Base-by-base conservation (phyloP, 345 rosid species). In the Rhizophora mangle region DNA sequence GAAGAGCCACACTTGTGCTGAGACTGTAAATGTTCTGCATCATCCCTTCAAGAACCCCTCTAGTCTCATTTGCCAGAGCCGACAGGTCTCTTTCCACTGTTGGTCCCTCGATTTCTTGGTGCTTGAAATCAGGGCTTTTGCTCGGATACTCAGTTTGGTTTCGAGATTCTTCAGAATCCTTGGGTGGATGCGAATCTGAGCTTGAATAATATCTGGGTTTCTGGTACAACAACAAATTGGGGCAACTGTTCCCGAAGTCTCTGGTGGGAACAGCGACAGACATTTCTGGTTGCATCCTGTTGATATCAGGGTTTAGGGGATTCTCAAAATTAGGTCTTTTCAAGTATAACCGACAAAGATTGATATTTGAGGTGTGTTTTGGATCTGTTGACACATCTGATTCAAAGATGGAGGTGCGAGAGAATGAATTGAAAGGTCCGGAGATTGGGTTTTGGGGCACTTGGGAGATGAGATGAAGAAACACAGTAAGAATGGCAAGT, bases 31-130 rank as follows among this genome's bases (percentile, higher is more conserved):
- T 78, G 30, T 81, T 90, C 94, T 83, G 90, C 91, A 92, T 88
- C 93, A 86, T 86, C 71, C 54, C 62, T 56, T 88, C 93, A 21
- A 90, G 83, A 11, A 85, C 92, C 21, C 79, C 70, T 67, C 97
- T 82, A 27, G 96, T 95, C 86, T 92, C 98, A 29, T 85, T 85
- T 16, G 88, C 98, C 65, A 92, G 60, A 11, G 88, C 76, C 5
- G 99, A 92, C 56, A 86, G 67, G 74, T 95, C 96, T 6, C 97
- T 86, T 52, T 92, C 97, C 24, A 88, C 96, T 0, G 99, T 95
- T 1, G 96, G 96, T 0, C 97, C 99, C 70, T 90, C 96, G 75
- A 95, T 89, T 76, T 95, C 97, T 67, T 89, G 99, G 83, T 90
- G 96, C 83, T 92, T 88, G 85, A 88, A 86, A 63, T 84, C 78